phyloP scores from a whole-genome alignment of 108 stramenopile species.

The Fragilariopsis cylindrus region DNA sequence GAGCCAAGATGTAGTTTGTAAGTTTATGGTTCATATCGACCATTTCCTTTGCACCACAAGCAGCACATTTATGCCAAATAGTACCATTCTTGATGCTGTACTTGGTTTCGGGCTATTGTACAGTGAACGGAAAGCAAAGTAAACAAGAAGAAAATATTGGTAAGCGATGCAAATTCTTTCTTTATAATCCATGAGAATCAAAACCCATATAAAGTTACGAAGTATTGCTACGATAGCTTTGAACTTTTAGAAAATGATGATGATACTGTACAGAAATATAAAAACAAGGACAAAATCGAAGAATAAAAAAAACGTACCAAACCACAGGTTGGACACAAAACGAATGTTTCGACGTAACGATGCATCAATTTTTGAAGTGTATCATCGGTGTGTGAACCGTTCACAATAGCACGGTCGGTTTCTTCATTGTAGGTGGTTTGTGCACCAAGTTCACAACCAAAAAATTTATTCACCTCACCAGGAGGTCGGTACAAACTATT shows the following conservation, averaged over 20 bases:
- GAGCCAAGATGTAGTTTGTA: slow-evolving; percentile 85
- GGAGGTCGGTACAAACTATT: slow-evolving; percentile 84
- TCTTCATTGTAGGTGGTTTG: slow-evolving; percentile 94
- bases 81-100: slow-evolving; percentile 95
- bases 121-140: background rate
- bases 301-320: slow-evolving; percentile 27
- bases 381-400: slow-evolving; percentile 94
- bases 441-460: slow-evolving; percentile 97
- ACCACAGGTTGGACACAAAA: slow-evolving; percentile 95
- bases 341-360: slow-evolving; percentile 95
- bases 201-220: background rate
- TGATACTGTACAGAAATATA: background rate
- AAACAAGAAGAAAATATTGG: background rate
- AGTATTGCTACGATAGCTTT: background rate
- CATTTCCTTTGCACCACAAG: slow-evolving; percentile 96
- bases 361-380: slow-evolving; percentile 88
- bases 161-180: background rate
- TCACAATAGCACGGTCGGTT: slow-evolving; percentile 95
- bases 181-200: background rate
- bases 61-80: slow-evolving; percentile 95
- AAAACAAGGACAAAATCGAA: background rate
- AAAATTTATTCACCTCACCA: slow-evolving; percentile 96
- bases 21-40: slow-evolving; percentile 98
- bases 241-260: background rate
- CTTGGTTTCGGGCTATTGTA: slow-evolving; percentile 86